A percentile compares a stretch with the other conserved stretches of the same genome.
Conservation (phyloP, 441 rosid species). For the Populus hybrid region DNA sequence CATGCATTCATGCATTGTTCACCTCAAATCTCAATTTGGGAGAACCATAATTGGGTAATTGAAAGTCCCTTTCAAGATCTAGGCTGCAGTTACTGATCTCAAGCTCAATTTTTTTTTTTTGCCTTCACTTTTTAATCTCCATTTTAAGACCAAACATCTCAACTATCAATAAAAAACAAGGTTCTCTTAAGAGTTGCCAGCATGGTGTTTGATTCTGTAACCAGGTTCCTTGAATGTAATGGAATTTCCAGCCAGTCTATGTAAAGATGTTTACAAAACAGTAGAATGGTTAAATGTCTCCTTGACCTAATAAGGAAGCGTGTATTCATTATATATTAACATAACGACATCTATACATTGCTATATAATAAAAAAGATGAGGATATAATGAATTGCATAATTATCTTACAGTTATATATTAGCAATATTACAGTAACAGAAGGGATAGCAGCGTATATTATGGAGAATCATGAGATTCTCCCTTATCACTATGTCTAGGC, state of each 20-base stretch:
- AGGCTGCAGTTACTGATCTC: background rate
- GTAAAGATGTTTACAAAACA: too few relatives aligned
- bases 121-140: background rate
- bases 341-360: too few relatives aligned
- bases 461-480: too few relatives aligned
- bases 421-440: too few relatives aligned
- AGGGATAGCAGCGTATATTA: too few relatives aligned
- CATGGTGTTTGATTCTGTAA: slow-evolving; percentile 11
- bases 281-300: too few relatives aligned
- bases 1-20: background rate
- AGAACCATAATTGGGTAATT: background rate
- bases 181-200: background rate
- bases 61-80: background rate
- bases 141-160: background rate
- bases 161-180: background rate
- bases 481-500: background rate
- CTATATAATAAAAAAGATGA: too few relatives aligned
- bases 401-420: too few relatives aligned
- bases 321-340: too few relatives aligned
- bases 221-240: background rate
- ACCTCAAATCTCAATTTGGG: background rate
- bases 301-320: too few relatives aligned
- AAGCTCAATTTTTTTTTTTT: background rate
- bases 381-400: too few relatives aligned
- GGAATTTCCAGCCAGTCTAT: slow-evolving; percentile 5